Evolutionary conservation across 192 early-diverging fungal species (phyloP), one percentile per base, ranked within the genome.

Genomic region (Umbelopsis sp.): DNA sequence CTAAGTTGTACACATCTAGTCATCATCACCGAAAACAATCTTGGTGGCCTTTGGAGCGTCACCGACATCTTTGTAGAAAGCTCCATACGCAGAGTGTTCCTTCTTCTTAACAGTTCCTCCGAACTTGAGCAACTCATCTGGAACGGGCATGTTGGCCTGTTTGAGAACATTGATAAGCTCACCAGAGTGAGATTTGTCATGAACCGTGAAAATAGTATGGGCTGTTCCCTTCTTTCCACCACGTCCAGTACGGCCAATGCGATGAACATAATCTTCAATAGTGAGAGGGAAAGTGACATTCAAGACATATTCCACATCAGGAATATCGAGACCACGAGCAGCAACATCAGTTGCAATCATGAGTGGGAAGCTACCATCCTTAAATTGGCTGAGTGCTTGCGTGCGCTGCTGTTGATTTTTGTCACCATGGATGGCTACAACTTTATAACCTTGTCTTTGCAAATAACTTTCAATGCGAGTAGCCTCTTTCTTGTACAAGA

Each of bases 221-320:
- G 94, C 89, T 56, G 87, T 89, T 47, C 97, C 96, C 79, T 81
- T 95, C 76, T 89, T 88, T 59, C 97, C 97, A 65, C 94, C 97
- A 73, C 97, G 90, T 10, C 93, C 97, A 5, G 97, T 99, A 69
- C 97, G 91, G 34, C 97, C 97, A 77, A 97, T 97, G 66, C 97
- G 93, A 78, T 95, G 93, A 25, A 92, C 86, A 78, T 93, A 80
- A 75, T 96, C 94, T 79, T 99, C 97, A 69, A 95, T 95, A 51
- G 95, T 97, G 78, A 97, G 82, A n/a, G 97, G 97, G 87, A 96
- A 98, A 22, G 95, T 96, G 59, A 93, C 88, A 81, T 99, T 99
- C 77, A 99, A 93, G 22, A 99, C 97, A 77, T 94, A 93, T 68
- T 95, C 95, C 45, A 99, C 94, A 69, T 95, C 91, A 10, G 95